Conservation (phyloP, 148 eudicot genomes). For the Rhododendron mucronatum region DNA sequence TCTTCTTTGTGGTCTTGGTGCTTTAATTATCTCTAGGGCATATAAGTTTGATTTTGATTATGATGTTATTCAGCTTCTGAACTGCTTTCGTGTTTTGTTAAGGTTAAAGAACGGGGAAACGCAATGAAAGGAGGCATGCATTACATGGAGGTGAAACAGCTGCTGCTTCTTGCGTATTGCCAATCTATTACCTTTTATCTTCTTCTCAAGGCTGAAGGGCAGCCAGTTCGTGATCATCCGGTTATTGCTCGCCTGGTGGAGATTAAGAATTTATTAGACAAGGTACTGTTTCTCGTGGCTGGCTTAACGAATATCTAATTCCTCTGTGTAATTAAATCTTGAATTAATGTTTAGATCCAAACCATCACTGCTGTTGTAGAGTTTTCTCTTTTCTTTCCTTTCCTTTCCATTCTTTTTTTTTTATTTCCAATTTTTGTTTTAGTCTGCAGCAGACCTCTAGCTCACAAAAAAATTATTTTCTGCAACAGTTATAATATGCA, state of each 20-base stretch:
- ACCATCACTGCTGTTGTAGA: neutral
- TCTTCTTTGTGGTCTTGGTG: neutral
- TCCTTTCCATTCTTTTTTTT: neutral
- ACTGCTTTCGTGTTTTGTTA: conserved; percentile 23
- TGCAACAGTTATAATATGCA: neutral
- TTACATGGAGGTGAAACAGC: conserved; percentile 81
- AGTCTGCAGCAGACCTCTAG: neutral
- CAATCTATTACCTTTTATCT: conserved; percentile 92
- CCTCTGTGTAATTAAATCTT: neutral
- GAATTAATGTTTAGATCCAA: neutral
- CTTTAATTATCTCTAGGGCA: neutral
- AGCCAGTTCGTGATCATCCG: conserved; percentile 87
- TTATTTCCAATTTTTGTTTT: neutral
- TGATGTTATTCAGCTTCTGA: conserved; percentile 4
- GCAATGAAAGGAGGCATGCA: conserved; percentile 55
- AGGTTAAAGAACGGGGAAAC: conserved; percentile 45
- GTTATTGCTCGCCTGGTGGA: conserved; percentile 85
- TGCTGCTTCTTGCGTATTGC: conserved; percentile 65
- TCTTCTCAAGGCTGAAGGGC: conserved; percentile 96
- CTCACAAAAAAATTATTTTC: neutral
- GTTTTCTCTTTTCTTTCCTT: neutral
- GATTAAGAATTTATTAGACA: conserved; percentile 73
- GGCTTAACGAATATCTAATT: neutral
- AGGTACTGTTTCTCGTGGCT: conserved; percentile 38
- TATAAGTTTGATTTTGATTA: neutral